Evolutionary conservation across 108 stramenopile species (phyloP).

Genomic region (Phaeodactylum tricornutum): DNA sequence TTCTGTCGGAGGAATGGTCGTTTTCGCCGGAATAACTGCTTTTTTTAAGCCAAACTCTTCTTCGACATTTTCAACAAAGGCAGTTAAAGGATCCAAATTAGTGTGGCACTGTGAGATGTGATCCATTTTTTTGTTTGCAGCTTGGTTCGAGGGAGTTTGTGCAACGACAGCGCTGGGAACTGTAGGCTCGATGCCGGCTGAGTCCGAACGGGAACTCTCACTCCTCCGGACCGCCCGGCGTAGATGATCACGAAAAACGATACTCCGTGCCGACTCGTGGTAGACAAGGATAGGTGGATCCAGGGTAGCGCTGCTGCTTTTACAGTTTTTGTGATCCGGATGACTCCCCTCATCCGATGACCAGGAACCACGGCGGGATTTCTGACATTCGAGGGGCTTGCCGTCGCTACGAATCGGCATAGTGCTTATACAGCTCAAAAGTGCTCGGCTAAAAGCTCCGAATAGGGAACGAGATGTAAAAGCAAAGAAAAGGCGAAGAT

Average conservation of each 20-base stretch:
- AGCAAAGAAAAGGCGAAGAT: too few relatives aligned
- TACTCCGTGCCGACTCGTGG: slow-evolving; percentile 75
- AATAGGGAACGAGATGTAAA: too few relatives aligned
- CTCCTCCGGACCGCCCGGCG: slow-evolving; percentile 25
- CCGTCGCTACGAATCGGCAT: too few relatives aligned
- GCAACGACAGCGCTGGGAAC: neutral
- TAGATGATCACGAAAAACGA: slow-evolving; percentile 83
- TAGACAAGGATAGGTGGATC: slow-evolving; percentile 48
- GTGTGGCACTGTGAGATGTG: neutral
- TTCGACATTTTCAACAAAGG: slow-evolving; percentile 1
- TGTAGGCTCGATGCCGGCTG: slow-evolving; percentile 9
- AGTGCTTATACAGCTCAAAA: too few relatives aligned
- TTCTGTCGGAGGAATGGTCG: slow-evolving; percentile 11
- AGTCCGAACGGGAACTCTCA: slow-evolving; percentile 17
- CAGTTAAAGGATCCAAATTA: neutral
- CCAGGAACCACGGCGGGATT: slow-evolving; percentile 1
- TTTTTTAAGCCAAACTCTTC: slow-evolving; percentile 2
- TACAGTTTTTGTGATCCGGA: too few relatives aligned
- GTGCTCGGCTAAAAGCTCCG: too few relatives aligned
- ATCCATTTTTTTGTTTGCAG: neutral
- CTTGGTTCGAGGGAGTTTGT: too few relatives aligned
- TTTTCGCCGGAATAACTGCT: slow-evolving; percentile 2
- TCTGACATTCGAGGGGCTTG: too few relatives aligned
- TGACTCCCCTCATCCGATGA: slow-evolving; percentile 6
- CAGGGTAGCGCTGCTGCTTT: neutral